phyloP scores from a whole-genome alignment of 768 basidiomycete genomes.

The Auriscalpium microsporum region DNA sequence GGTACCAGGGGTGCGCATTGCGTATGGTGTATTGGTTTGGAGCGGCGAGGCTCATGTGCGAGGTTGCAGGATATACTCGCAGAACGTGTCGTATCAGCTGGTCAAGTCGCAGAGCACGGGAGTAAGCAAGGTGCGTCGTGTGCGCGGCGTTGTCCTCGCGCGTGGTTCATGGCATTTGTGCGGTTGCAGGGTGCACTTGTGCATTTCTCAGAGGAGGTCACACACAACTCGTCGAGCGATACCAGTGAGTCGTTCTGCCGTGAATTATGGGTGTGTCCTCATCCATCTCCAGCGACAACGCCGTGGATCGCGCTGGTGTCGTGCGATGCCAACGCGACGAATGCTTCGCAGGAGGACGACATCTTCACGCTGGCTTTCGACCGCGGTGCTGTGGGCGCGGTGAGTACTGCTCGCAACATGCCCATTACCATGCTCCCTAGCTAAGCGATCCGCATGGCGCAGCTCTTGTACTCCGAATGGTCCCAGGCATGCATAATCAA shows the following conservation, averaged over 20 bases:
- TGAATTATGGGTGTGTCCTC: neutral
- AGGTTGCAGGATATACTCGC: constrained; percentile 15
- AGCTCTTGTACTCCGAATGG: constrained; percentile 73
- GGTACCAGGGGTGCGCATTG: constrained; percentile 38
- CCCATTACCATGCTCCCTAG: neutral
- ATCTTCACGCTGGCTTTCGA: constrained; percentile 77
- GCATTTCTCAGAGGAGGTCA: constrained; percentile 62
- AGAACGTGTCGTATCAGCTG: constrained; percentile 54
- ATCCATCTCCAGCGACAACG: constrained; percentile 41
- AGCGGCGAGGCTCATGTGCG: neutral
- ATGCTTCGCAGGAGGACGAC: constrained; percentile 51
- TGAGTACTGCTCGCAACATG: constrained; percentile 25
- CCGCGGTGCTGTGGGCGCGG: constrained; percentile 74
- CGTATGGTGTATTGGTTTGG: neutral
- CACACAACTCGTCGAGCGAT: constrained; percentile 29
- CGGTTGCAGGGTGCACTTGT: constrained; percentile 63
- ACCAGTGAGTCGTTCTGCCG: constrained; percentile 31
- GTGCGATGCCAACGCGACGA: constrained; percentile 73
- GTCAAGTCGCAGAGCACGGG: constrained; percentile 41
- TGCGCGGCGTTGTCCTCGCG: neutral
- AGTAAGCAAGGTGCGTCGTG: constrained; percentile 42
- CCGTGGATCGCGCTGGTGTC: constrained; percentile 90
- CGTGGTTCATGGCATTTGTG: neutral
- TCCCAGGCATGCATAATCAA: constrained; percentile 73
- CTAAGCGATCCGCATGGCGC: neutral